Evolutionary conservation across 106 monocot species (phyloP).

Genomic region (Narthecium ossifragum): DNA sequence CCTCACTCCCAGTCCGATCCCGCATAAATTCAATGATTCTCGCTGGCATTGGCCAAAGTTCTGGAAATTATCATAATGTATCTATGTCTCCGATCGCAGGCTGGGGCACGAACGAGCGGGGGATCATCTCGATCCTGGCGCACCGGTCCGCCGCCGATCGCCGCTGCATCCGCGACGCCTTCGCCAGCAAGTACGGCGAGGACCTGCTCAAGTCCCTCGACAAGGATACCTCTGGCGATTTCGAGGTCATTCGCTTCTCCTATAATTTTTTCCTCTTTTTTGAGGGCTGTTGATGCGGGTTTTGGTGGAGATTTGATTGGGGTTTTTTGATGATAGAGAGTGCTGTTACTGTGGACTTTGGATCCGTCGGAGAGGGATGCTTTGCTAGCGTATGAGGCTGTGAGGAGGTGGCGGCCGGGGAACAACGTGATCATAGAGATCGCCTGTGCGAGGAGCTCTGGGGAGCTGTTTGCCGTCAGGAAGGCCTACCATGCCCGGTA

Average conservation of each 20-base stretch:
- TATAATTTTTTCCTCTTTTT: neutral
- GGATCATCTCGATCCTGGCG: slow-evolving; percentile 69
- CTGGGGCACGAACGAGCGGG: slow-evolving; percentile 85
- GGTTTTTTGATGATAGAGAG: slow-evolving; percentile 31
- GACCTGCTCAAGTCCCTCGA: slow-evolving; percentile 68
- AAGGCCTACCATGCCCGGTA: slow-evolving; percentile 65
- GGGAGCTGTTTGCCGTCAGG: slow-evolving; percentile 38
- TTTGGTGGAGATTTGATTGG: neutral
- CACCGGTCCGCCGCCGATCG: slow-evolving; percentile 66
- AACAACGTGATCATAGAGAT: slow-evolving; percentile 65
- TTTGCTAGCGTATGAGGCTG: slow-evolving; percentile 49
- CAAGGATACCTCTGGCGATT: slow-evolving; percentile 71
- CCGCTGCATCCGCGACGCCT: slow-evolving; percentile 45
- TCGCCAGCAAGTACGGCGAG: slow-evolving; percentile 50
- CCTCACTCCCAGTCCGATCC: too few relatives aligned
- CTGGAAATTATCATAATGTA: neutral
- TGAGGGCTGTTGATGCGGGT: neutral
- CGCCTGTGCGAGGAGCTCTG: slow-evolving; percentile 37
- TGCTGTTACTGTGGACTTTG: slow-evolving; percentile 61
- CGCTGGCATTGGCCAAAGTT: neutral
- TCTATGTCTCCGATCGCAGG: slow-evolving; percentile 24
- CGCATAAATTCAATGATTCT: neutral
- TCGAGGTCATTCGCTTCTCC: slow-evolving; percentile 39
- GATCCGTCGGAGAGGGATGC: slow-evolving; percentile 79
- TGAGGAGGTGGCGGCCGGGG: slow-evolving; percentile 37